Evolutionary conservation across 805 yeast species (phyloP), one percentile per base, ranked within the genome.

Genomic region (Ogataea thermomethanolica): DNA sequence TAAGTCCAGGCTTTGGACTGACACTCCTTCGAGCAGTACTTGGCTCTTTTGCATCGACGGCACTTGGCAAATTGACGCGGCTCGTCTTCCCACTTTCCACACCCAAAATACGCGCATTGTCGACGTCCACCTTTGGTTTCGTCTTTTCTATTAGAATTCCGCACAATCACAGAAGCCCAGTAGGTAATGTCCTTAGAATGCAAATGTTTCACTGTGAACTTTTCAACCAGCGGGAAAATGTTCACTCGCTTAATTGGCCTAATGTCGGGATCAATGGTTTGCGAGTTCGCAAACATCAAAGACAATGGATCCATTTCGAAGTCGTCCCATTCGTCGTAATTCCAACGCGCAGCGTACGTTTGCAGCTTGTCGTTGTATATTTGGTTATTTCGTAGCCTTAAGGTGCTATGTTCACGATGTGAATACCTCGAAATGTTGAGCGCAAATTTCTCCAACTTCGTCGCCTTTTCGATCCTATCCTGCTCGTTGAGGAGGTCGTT

Each of bases 141-240:
- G 59, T 91, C 93, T 55, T 90, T 81, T 42, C 97, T 76, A 59
- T 96, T 91, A 1, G 96, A 89, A 61, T 93, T 93, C 40, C 98
- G 73, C 90, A 93, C 93, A 28, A 90, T 88, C n/a, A 91, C 95
- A 3, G 96, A 93, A 2, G 97, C 87, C 99, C 99, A 91, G 62
- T 90, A 89, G 51, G 84, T 82, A 70, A 89, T 79, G 51, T 90
- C 96, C 30, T 81, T 76, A 3, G 87, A 78, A 50, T 83, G 77
- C 33, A 71, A 65, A 38, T 74, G 70, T 40, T 73, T 72, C 13
- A 78, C 75, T 0, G 98, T 91, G 59, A 87, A 91, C 60, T 85
- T 81, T 61, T 91, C 99, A 27, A 91, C 97, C 50, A 91, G 65
- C 8, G 95, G 96, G 65, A 93, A 91, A 21, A 91, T 65, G 58